Conservation (phyloP, 257 asterid genomes). For the Ligustrum vulgare region DNA sequence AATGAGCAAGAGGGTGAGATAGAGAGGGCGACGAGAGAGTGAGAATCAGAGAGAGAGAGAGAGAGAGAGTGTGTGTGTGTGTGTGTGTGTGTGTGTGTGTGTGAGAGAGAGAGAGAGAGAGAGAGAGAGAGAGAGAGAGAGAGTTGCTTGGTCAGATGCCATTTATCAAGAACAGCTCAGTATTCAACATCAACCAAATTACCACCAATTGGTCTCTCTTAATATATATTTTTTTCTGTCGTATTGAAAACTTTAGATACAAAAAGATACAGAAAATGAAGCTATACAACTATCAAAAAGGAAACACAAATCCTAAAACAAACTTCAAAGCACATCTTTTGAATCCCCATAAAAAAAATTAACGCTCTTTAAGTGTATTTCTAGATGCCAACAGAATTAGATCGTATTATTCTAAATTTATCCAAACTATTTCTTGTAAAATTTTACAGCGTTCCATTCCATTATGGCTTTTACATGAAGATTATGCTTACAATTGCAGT, state of each 20-base stretch:
- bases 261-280: slow-evolving; percentile 10
- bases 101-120: no score
- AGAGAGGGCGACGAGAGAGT: background rate
- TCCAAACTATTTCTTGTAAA: background rate
- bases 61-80: no score
- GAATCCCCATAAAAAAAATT: background rate
- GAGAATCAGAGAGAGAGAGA: no score
- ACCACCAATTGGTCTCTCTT: background rate
- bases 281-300: slow-evolving; percentile 6
- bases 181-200: background rate
- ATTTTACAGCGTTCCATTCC: background rate
- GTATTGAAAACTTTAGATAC: slow-evolving; percentile 10
- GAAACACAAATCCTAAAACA: slow-evolving; percentile 1
- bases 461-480: slow-evolving; percentile 17
- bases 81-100: background rate
- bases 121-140: no score
- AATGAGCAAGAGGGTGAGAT: background rate
- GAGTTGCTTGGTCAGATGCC: background rate
- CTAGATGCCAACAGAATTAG: background rate
- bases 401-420: background rate
- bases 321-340: background rate
- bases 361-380: background rate
- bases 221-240: background rate
- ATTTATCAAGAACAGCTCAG: background rate
- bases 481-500: slow-evolving; percentile 71